Conservation (phyloP, 768 basidiomycete genomes). For the Leccinum variicolor region DNA sequence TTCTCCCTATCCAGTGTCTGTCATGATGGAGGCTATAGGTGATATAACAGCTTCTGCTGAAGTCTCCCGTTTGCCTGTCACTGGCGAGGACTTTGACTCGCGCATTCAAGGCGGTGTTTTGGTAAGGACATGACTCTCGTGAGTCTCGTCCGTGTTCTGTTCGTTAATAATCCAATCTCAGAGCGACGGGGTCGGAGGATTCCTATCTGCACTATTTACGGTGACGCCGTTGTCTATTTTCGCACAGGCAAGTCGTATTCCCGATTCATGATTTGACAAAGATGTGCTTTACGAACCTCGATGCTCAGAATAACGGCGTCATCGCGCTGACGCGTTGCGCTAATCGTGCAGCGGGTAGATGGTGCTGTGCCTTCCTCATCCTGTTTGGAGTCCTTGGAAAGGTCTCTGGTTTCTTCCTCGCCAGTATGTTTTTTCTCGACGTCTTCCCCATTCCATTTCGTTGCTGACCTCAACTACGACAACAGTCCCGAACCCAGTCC, state of each 20-base stretch:
- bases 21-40: constrained; percentile 82
- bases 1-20: constrained; percentile 45
- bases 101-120: constrained; percentile 82
- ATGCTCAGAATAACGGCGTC: constrained; percentile 68
- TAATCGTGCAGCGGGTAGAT: constrained; percentile 72
- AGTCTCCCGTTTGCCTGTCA: constrained; percentile 70
- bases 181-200: constrained; percentile 80
- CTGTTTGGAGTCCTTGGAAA: constrained; percentile 80
- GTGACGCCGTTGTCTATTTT: constrained; percentile 79
- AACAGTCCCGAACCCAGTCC: constrained; percentile 70
- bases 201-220: constrained; percentile 77
- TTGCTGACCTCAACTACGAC: neutral
- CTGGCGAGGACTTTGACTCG: constrained; percentile 73
- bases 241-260: constrained; percentile 45
- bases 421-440: constrained; percentile 43
- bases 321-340: constrained; percentile 85
- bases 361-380: constrained; percentile 78
- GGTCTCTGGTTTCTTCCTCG: constrained; percentile 78
- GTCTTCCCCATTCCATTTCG: neutral
- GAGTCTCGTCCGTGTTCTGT: neutral
- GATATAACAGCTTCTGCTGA: constrained; percentile 83
- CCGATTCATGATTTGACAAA: neutral
- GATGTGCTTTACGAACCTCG: neutral
- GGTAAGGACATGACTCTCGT: constrained; percentile 30
- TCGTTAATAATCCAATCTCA: constrained; percentile 15